Conservation (phyloP, 805 yeast species). For the Jamesozyma rosinii region DNA sequence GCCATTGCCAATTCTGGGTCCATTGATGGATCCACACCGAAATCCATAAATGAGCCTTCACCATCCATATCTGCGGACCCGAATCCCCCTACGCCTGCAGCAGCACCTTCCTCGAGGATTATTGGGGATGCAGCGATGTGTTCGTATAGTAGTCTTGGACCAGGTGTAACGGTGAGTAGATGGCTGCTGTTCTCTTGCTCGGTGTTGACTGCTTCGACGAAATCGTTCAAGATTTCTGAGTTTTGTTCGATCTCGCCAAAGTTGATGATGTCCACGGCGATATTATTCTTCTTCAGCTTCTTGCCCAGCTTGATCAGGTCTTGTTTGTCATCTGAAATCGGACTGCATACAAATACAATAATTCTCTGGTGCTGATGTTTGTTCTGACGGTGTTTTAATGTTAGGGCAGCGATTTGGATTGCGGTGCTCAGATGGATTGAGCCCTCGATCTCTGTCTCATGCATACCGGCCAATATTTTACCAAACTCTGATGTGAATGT, state of each 20-base stretch:
- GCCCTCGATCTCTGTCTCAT: constrained; percentile 67
- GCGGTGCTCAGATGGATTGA: constrained; percentile 64
- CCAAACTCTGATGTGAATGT: constrained; percentile 85
- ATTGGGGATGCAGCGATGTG: constrained; percentile 69
- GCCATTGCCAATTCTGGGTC: constrained; percentile 98
- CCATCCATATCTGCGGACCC: constrained; percentile 38
- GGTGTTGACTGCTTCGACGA: constrained; percentile 56
- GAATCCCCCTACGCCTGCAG: constrained; percentile 36
- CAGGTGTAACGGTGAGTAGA: constrained; percentile 79
- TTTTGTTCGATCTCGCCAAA: constrained; percentile 84
- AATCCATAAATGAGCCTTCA: constrained; percentile 48
- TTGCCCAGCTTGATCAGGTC: constrained; percentile 80
- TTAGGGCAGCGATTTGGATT: constrained; percentile 86
- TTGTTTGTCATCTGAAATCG: constrained; percentile 54
- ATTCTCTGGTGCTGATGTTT: constrained; percentile 86
- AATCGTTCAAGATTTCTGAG: constrained; percentile 69
- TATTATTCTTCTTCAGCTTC: constrained; percentile 84
- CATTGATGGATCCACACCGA: constrained; percentile 77
- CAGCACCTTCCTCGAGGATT: constrained; percentile 51
- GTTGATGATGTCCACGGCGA: constrained; percentile 81
- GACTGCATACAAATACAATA: constrained; percentile 82
- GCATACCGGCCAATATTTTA: constrained; percentile 72
- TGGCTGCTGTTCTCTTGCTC: constrained; percentile 65
- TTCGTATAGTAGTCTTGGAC: constrained; percentile 76
- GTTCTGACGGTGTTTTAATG: constrained; percentile 92